Evolutionary conservation across 257 asterid genomes (phyloP), one percentile per base, ranked within the genome.

Genomic region (Fraxinus excelsior): DNA sequence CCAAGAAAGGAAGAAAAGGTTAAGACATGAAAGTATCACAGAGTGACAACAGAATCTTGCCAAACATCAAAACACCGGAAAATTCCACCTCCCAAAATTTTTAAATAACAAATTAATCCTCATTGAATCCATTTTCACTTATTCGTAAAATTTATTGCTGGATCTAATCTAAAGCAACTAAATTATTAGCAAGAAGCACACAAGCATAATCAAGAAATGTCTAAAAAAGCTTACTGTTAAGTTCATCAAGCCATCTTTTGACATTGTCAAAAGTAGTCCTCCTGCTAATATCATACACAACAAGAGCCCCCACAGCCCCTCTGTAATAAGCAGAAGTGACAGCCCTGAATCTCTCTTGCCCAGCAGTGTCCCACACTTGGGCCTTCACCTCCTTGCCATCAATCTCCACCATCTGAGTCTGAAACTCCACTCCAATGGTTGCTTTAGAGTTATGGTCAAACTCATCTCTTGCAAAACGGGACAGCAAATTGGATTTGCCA

Each of bases 361-460:
- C 96, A 76, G 97, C 97, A 74, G 96, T 92, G 78, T 92, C 96
- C 97, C 96, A 91, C 4, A 92, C 90, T 73, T 92, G 96, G 38
- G 93, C 97, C 85, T 92, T 91, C 21, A 92, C 82, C 82, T 88
- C 93, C 77, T 91, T 92, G 42, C 94, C 95, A 74, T 91, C 96
- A 66, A 92, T 16, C 75, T 79, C 88, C 75, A 91, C 78, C 40
- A 85, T 89, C 80, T 87, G 95, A 67, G 97, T 91, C 90, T 92
- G 97, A 74, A 92, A 92, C 85, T 92, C 97, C 2, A 91, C 96
- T 3, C 97, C 96, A 46, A 92, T 91, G 3, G 97, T 92, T 29
- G 96, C 92, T 83, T 92, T 90, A 1, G 92, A 90, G 49, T 92
- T 84, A 40, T 86, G 91, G 90, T 91, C 97, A 70, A 91, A 91